Conservation (phyloP, 2,329 filamentous ascomycete species). For the Parafenestella ontariensis region DNA sequence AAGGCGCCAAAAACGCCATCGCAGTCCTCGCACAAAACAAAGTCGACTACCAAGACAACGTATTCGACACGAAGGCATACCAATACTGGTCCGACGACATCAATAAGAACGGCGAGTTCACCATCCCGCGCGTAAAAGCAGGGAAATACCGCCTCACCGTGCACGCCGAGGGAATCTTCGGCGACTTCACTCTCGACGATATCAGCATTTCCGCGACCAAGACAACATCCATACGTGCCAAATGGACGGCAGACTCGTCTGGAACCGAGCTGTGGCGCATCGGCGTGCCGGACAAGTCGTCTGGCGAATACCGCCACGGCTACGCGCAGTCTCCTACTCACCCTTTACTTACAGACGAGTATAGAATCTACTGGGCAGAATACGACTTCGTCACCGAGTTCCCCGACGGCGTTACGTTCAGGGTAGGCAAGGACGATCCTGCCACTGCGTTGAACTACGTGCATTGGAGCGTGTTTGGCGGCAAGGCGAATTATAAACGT, state of each 20-base stretch:
- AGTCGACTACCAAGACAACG: conserved; percentile 66
- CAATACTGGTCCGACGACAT: conserved; percentile 66
- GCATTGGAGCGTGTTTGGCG: conserved; percentile 69
- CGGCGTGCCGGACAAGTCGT: conserved; percentile 66
- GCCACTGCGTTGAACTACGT: conserved; percentile 66
- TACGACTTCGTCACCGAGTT: conserved; percentile 68
- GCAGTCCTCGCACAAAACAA: conserved; percentile 62
- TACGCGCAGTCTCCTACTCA: conserved; percentile 58
- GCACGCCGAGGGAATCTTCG: conserved; percentile 68
- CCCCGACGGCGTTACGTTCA: conserved; percentile 64
- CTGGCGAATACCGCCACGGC: conserved; percentile 67
- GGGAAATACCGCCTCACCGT: conserved; percentile 68
- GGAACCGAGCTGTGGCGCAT: conserved; percentile 68
- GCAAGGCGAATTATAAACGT: conserved; percentile 58
- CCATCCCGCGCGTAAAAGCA: conserved; percentile 62
- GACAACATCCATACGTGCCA: conserved; percentile 42
- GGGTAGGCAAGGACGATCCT: conserved; percentile 61
- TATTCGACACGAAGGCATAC: conserved; percentile 59
- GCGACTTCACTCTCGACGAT: conserved; percentile 63
- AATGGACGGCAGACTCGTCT: conserved; percentile 62
- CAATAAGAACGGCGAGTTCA: conserved; percentile 58
- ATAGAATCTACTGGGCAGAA: conserved; percentile 66
- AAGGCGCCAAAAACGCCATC: conserved; percentile 58
- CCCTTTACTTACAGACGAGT: conserved; percentile 62
- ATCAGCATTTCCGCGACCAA: conserved; percentile 54